Evolutionary conservation across 805 yeast species (phyloP).

Genomic region (Metschnikowia santaceciliae): DNA sequence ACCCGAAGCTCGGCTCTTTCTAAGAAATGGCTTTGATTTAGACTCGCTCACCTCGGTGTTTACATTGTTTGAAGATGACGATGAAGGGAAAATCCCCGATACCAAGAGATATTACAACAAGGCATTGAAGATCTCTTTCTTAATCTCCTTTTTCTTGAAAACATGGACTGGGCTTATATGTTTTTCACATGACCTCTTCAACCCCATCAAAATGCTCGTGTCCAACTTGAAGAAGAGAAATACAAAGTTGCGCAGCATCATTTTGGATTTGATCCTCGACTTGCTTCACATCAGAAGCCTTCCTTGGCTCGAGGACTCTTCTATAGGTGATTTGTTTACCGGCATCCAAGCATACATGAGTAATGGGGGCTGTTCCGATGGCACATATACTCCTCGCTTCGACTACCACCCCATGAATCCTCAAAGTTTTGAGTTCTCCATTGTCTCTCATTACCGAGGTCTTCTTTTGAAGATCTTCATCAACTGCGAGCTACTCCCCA

Average conservation of each 20-base stretch:
- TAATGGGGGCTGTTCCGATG: slow-evolving; percentile 18
- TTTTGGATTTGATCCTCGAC: slow-evolving; percentile 71
- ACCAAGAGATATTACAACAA: slow-evolving; percentile 23
- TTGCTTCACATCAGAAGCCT: slow-evolving; percentile 56
- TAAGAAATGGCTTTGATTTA: slow-evolving; percentile 62
- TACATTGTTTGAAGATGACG: slow-evolving; percentile 50
- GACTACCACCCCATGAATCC: slow-evolving; percentile 13
- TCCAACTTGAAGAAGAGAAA: slow-evolving; percentile 60
- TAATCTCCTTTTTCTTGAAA: slow-evolving; percentile 60
- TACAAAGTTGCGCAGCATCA: slow-evolving; percentile 50
- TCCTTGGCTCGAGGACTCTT: slow-evolving; percentile 42
- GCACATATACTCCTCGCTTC: slow-evolving; percentile 8
- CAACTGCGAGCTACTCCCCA: slow-evolving; percentile 48
- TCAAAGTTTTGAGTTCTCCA: slow-evolving; percentile 39
- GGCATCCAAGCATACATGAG: slow-evolving; percentile 6
- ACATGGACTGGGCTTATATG: slow-evolving; percentile 74
- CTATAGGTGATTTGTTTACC: slow-evolving; percentile 15
- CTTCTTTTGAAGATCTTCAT: slow-evolving; percentile 54
- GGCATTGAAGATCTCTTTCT: slow-evolving; percentile 55
- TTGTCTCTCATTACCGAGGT: slow-evolving; percentile 64
- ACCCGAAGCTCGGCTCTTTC: slow-evolving; percentile 48
- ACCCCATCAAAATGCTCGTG: slow-evolving; percentile 54
- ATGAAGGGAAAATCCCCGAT: slow-evolving; percentile 8
- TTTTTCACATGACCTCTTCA: slow-evolving; percentile 53
- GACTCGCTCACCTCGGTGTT: slow-evolving; percentile 64